Evolutionary conservation across 768 basidiomycete species (phyloP), one percentile per base, ranked within the genome.

Genomic region (Auricularia cornea): DNA sequence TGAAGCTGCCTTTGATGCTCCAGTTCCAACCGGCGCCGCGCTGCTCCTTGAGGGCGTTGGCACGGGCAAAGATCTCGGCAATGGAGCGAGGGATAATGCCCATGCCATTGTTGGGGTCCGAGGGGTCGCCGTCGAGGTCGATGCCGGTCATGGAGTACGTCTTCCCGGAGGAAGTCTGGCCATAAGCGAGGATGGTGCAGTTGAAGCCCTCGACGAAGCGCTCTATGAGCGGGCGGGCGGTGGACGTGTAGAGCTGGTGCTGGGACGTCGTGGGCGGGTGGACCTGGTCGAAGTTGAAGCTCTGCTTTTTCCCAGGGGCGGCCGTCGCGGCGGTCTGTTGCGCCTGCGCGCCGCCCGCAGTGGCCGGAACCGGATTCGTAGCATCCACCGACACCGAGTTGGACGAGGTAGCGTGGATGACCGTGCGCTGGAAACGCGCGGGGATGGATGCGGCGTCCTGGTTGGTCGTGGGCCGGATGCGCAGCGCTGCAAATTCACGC

Each of bases 81-180:
- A 99, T 90, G 5, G 97, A 92, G 67, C 97, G 82, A 59, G 97
- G 97, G 67, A 98, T 93, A 71, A 99, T 94, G 51, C 97, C 97
- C 84, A 94, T 92, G 70, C 84, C 84, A 72, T 90, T 92, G 70
- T 81, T 81, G 62, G 89, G 82, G 72, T 91, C 89, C n/a, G 83
- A 82, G 66, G 88, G 89, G 79, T 94, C 90, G 41, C 86, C 84
- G 66, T 95, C 92, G 48, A 96, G 82, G 77, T 96, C 94, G 60
- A 92, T 80, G 60, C 96, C 96, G 32, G 96, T 95, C 97, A 98
- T 98, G 51, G 96, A 94, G 75, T 93, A 94, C 1, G 92, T 94
- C 77, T 99, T 99, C 63, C 96, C 96, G 67, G 91, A 94, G 67
- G 90, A 92, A 2, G 96, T 98, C 74, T 98, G 96, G 40, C 96